Conservation (phyloP, 441 rosid species). For the Cnidoscolus chayamansa region DNA sequence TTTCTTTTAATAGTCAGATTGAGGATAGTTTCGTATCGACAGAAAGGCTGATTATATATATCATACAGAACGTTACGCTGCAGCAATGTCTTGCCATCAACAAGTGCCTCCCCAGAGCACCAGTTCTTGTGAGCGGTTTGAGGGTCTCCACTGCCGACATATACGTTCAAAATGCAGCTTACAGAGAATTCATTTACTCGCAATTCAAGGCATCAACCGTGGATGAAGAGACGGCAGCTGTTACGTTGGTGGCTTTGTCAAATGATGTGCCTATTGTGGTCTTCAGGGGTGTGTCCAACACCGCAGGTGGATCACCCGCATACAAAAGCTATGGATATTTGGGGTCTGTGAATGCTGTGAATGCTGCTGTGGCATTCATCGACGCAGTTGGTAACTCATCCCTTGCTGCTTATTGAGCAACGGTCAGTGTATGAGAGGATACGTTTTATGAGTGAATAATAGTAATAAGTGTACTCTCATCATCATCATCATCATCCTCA, state of each 20-base stretch:
- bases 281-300: constrained; percentile 18
- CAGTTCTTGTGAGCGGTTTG: not conserved
- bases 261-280: not conserved
- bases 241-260: constrained; percentile 1
- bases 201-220: constrained; percentile 9
- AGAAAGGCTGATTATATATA: too few species aligned
- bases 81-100: not conserved
- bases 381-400: not conserved
- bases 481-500: too few species aligned
- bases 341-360: constrained; percentile 9
- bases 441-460: too few species aligned
- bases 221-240: constrained; percentile 5
- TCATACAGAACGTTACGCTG: not conserved
- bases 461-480: too few species aligned
- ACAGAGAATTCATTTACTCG: not conserved
- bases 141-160: constrained; percentile 11
- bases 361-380: not conserved
- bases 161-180: constrained; percentile 6
- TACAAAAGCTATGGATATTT: not conserved
- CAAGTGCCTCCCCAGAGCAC: not conserved
- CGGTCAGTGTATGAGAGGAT: too few species aligned
- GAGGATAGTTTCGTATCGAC: too few species aligned
- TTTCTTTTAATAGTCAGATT: too few species aligned
- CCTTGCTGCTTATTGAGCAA: too few species aligned
- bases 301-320: constrained; percentile 8